Evolutionary conservation across 805 yeast genomes (phyloP).

Genomic region (Phaffomyces antillensis): DNA sequence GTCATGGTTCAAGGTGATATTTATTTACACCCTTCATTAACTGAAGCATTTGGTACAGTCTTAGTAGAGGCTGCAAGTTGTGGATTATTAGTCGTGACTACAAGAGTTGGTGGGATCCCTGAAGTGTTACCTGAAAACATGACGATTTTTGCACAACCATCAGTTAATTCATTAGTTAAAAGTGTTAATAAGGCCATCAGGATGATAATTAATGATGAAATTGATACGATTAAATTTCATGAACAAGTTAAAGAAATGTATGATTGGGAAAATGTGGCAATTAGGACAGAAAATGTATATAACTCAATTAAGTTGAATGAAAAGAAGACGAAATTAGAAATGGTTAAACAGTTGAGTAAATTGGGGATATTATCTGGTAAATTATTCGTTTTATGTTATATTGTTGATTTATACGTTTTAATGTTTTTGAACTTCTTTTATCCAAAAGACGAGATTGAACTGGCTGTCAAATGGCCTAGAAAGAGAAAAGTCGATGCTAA

Average conservation of each 20-base stretch:
- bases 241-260: constrained; percentile 73
- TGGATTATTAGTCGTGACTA: constrained; percentile 87
- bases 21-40: constrained; percentile 85
- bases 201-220: constrained; percentile 44
- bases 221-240: constrained; percentile 75
- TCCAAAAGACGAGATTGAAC: constrained; percentile 67
- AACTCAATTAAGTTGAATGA: constrained; percentile 33
- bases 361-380: constrained; percentile 85
- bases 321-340: constrained; percentile 34
- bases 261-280: constrained; percentile 87
- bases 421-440: constrained; percentile 59
- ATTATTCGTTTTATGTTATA: constrained; percentile 69
- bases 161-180: constrained; percentile 71
- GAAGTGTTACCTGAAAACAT: constrained; percentile 90
- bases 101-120: constrained; percentile 96
- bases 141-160: constrained; percentile 88
- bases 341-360: constrained; percentile 57
- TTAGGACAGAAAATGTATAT: constrained; percentile 79
- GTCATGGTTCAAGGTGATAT: constrained; percentile 93
- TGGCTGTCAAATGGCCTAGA: constrained; percentile 73
- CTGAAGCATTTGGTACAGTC: constrained; percentile 98
- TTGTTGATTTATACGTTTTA: constrained; percentile 68
- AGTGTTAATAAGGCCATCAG: constrained; percentile 68
- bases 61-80: constrained; percentile 97
- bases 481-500: not conserved